These are phyloP conservation scores for Apiotrichum gamsii DNA, from an alignment of 1,284 basidiomycete genomes.

Conservation along the genomic window DNA sequence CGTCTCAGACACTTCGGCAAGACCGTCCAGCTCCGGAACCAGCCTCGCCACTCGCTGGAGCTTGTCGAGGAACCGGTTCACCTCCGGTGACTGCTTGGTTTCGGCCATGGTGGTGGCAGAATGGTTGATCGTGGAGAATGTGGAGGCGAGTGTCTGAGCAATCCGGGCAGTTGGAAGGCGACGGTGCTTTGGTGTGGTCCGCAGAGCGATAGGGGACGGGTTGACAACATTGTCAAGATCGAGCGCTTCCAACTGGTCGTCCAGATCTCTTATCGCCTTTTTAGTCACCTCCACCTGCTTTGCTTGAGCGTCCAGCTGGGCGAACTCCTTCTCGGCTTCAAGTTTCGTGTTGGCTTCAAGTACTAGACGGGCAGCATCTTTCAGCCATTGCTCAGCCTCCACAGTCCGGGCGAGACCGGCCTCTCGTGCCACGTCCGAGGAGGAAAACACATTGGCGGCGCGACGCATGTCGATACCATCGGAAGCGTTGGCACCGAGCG, in stretches of 20 bases:
- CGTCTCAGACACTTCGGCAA: constrained; percentile 16
- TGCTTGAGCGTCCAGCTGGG: too few species aligned
- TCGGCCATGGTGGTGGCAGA: constrained; percentile 9
- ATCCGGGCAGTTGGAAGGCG: constrained; percentile 17
- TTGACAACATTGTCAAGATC: constrained; percentile 15
- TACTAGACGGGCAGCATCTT: constrained; percentile 2
- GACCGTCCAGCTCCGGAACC: constrained; percentile 8
- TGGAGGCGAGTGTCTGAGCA: constrained; percentile 5
- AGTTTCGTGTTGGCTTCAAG: constrained; percentile 2
- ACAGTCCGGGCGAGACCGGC: constrained; percentile 2
- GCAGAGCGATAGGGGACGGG: constrained; percentile 8
- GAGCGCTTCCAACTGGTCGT: constrained; percentile 21
- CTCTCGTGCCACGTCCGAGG: constrained; percentile 11
- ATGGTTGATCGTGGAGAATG: constrained; percentile 19
- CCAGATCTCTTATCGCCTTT: constrained; percentile 10
- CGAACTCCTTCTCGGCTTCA: neutral
- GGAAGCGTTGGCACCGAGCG: constrained; percentile 1
- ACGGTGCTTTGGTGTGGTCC: constrained; percentile 8
- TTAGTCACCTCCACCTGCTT: neutral
- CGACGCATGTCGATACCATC: constrained; percentile 6
- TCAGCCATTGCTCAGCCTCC: constrained; percentile 9
- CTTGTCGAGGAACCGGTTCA: constrained; percentile 8
- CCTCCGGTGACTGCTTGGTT: neutral
- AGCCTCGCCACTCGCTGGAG: constrained; percentile 6
- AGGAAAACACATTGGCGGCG: constrained; percentile 11